Percentiles rank a stretch among this genome's conserved stretches.
Evolutionary conservation across 805 yeast species (phyloP).

Genomic region (Saccharomycopsis fodiens): DNA sequence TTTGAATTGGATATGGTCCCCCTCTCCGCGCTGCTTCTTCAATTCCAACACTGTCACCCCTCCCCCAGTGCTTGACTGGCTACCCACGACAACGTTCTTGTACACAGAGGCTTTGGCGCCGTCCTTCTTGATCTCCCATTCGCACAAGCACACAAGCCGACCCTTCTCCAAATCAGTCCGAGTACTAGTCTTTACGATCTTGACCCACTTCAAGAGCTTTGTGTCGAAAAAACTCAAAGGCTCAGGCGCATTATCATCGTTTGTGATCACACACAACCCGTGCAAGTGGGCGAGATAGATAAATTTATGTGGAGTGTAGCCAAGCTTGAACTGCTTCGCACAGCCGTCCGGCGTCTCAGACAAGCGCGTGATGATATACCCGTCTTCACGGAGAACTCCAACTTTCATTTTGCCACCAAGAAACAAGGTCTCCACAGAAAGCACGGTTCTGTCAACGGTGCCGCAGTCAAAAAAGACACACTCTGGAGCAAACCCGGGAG

Average conservation of each 20-base stretch:
- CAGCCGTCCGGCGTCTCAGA: conserved; percentile 3
- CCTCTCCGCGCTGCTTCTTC: conserved; percentile 8
- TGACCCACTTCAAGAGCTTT: conserved; percentile 7
- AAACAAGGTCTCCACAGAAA: background rate
- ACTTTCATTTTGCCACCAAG: background rate
- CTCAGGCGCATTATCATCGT: background rate
- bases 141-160: conserved; percentile 1
- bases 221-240: conserved; percentile 10
- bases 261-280: conserved; percentile 7
- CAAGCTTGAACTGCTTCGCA: conserved; percentile 4
- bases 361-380: background rate
- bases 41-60: conserved; percentile 11
- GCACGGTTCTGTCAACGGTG: conserved; percentile 1
- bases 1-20: conserved; percentile 1
- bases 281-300: conserved; percentile 13
- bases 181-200: background rate
- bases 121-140: conserved; percentile 10
- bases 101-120: background rate
- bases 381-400: conserved; percentile 10
- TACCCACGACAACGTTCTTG: conserved; percentile 16
- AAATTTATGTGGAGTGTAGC: conserved; percentile 10
- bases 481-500: background rate
- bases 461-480: conserved; percentile 9
- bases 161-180: background rate
- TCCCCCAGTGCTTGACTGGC: conserved; percentile 5